Percentiles rank a stretch among this genome's conserved stretches.
Conservation (phyloP, 2,329 filamentous ascomycete species). For the Cercospora janseana region DNA sequence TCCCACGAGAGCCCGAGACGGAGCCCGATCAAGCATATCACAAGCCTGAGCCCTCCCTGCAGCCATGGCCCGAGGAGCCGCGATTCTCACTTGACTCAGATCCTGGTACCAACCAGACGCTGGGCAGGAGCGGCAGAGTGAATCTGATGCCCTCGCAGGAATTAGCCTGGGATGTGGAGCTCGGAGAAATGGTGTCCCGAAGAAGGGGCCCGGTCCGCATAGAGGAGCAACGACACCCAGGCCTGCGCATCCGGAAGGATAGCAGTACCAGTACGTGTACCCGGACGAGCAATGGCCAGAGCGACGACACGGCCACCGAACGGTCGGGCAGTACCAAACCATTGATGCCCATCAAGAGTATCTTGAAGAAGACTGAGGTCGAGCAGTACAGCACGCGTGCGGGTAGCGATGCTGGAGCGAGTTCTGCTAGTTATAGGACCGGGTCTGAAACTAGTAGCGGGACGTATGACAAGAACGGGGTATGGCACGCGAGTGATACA, state of each 20-base stretch:
- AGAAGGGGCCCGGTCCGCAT: neutral
- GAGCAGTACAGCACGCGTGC: conserved; percentile 36
- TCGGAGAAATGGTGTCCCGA: conserved; percentile 4
- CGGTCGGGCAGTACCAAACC: neutral
- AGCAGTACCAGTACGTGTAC: neutral
- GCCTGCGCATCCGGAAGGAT: neutral
- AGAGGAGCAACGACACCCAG: conserved; percentile 14
- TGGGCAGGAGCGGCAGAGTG: neutral
- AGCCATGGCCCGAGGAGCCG: conserved; percentile 18
- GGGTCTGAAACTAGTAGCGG: conserved; percentile 22
- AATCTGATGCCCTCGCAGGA: conserved; percentile 2
- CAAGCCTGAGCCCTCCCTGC: conserved; percentile 1
- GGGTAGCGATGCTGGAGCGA: conserved; percentile 24
- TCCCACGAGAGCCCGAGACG: neutral
- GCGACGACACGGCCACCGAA: neutral
- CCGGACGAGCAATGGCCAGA: neutral
- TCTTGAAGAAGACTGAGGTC: conserved; percentile 21
- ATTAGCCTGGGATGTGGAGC: conserved; percentile 1
- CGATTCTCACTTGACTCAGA: conserved; percentile 19
- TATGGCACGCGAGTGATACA: conserved; percentile 44
- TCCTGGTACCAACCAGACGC: conserved; percentile 6
- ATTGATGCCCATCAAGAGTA: conserved; percentile 16
- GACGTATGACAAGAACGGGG: conserved; percentile 21
- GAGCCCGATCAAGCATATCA: conserved; percentile 13
- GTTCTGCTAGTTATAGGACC: conserved; percentile 27